Conservation (phyloP, 2,329 filamentous ascomycete genomes). For the Epichloe brachyelytri region DNA sequence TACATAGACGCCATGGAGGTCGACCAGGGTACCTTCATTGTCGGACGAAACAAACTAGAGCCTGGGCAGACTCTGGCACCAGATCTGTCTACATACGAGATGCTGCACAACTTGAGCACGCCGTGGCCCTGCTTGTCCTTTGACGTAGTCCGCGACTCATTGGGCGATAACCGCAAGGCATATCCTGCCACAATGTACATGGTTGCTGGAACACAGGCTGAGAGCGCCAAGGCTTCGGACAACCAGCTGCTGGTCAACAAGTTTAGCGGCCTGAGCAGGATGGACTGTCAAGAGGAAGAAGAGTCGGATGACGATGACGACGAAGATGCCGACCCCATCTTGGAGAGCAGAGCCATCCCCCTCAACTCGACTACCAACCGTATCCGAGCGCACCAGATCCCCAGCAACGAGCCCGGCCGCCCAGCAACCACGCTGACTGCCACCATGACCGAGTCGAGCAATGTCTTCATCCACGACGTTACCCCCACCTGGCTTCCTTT, state of each 20-base stretch:
- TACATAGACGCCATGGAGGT: slow-evolving; percentile 63
- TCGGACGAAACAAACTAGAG: slow-evolving; percentile 81
- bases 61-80: slow-evolving; percentile 84
- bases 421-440: slow-evolving; percentile 77
- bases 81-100: slow-evolving; percentile 89
- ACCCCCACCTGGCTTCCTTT: slow-evolving; percentile 82
- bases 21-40: slow-evolving; percentile 90
- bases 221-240: slow-evolving; percentile 58
- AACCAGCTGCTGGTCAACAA: slow-evolving; percentile 96
- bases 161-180: slow-evolving; percentile 81
- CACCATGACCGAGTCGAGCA: slow-evolving; percentile 79
- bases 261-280: slow-evolving; percentile 79
- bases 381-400: slow-evolving; percentile 74
- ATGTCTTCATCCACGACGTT: slow-evolving; percentile 88
- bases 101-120: slow-evolving; percentile 88
- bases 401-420: slow-evolving; percentile 54
- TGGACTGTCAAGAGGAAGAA: slow-evolving; percentile 57
- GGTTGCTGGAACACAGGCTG: slow-evolving; percentile 88
- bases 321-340: slow-evolving; percentile 72
- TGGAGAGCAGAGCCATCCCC: slow-evolving; percentile 84
- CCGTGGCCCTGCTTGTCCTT: slow-evolving; percentile 97
- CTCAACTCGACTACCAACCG: slow-evolving; percentile 83
- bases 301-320: slow-evolving; percentile 63
- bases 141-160: slow-evolving; percentile 73
- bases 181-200: slow-evolving; percentile 94